phyloP scores from a whole-genome alignment of 176 grass and related monocot species.

The Poa annua region DNA sequence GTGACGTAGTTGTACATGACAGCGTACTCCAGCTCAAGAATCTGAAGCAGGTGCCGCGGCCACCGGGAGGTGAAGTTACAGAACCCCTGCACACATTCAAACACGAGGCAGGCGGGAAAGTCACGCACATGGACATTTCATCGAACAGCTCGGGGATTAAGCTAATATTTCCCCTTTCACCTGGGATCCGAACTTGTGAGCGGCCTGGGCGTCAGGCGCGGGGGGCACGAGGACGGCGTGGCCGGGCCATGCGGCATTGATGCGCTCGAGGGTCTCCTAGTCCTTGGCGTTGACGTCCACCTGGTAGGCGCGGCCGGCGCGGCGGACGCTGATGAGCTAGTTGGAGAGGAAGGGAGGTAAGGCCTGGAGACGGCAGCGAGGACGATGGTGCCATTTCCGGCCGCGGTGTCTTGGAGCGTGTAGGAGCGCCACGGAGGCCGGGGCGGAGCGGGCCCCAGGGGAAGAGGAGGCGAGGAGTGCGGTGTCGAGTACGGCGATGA shows the following conservation, averaged over 20 bases:
- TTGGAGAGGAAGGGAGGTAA: conserved; percentile 91
- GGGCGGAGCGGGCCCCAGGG: conserved; percentile 45
- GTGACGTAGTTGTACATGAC: conserved; percentile 97
- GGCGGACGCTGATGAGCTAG: conserved; percentile 90
- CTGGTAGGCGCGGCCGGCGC: conserved; percentile 70
- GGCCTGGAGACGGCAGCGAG: conserved; percentile 83
- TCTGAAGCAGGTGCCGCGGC: conserved; percentile 84
- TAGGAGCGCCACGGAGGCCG: conserved; percentile 64
- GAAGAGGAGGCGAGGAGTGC: conserved; percentile 55
- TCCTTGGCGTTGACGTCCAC: conserved; percentile 92
- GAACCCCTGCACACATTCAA: conserved; percentile 68
- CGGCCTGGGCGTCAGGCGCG: conserved; percentile 67
- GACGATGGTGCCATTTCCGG: conserved; percentile 76
- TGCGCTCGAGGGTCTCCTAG: conserved; percentile 81
- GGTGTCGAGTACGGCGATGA: conserved; percentile 50
- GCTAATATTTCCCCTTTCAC: conserved; percentile 41
- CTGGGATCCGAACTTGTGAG: conserved; percentile 97
- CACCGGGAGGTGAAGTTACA: conserved; percentile 95
- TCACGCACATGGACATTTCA: conserved; percentile 31
- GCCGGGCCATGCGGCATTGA: conserved; percentile 87
- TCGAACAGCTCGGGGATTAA: conserved; percentile 38
- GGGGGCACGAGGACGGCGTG: conserved; percentile 92
- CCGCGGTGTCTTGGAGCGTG: conserved; percentile 65
- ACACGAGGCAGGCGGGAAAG: neutral
- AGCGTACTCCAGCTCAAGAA: conserved; percentile 81